Base-by-base conservation (phyloP, 352 stramenopile species). In the Phytophthora kernoviae region DNA sequence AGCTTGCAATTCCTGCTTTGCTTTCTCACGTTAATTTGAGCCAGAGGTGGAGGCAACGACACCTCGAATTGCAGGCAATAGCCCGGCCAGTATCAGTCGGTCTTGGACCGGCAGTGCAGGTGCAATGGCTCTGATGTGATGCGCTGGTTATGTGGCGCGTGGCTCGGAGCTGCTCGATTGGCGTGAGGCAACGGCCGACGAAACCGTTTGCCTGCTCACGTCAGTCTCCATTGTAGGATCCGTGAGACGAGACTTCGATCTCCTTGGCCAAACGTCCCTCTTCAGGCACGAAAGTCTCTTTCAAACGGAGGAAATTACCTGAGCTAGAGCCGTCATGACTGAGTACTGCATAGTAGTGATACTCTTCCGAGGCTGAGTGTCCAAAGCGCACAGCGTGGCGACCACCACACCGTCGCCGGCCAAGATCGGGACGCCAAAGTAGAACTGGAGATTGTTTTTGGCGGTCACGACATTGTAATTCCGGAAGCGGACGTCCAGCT, bases 281-380 rank as follows among this genome's bases (percentile, higher is more conserved):
- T 24, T 66, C 48, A 9, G 34, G 39, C 39, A 42, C 46, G 8
- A 33, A 56, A 10, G 12, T 34, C n/a, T 69, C 54, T 22, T 47
- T 54, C 61, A 69, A 11, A 62, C 30, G 5, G 17, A 3, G 0
- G 50, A 27, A 11, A 75, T 9, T 8, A 71, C 70, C 14, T 63
- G 47, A 0, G 73, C 51, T 17, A 87, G 45, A 18, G 58, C 52
- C 44, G 58, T 54, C 39, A 85, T 27, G 56, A 85, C 70, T 18
- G 65, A 73, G 61, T 85, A 88, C 54, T 87, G 75, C 73, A 82
- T 88, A 2, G 75, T 85, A 11, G 75, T 82, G 52, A 88, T 61
- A 10, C 63, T 72, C 17, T 71, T 73, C 7, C 61, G 53, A 0
- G 75, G 75, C 20, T 70, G 74, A 5, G 34, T 65, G 55, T 86